A percentile compares a stretch with the other conserved stretches of the same genome.
Evolutionary conservation across 169 alveolate species (phyloP).

Genomic region (Plasmodium cynomolgi): DNA sequence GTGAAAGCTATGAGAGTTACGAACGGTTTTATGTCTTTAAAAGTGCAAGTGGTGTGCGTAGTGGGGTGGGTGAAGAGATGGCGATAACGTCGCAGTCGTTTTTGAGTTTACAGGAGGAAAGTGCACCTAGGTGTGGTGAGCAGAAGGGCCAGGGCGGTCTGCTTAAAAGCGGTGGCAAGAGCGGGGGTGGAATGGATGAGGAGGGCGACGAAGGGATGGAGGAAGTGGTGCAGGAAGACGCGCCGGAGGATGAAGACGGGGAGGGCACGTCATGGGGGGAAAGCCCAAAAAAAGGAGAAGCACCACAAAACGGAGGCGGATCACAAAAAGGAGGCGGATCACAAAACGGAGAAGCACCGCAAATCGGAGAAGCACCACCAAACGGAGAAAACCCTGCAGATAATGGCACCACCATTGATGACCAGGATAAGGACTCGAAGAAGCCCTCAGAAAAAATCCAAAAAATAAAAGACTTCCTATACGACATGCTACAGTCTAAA

Average conservation of each 20-base stretch:
- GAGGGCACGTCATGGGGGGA: background rate
- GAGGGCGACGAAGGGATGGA: background rate
- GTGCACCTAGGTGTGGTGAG: background rate
- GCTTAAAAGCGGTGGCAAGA: background rate
- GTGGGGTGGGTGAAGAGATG: background rate
- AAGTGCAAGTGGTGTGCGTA: background rate
- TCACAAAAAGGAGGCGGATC: background rate
- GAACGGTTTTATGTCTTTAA: background rate
- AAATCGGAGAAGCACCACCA: background rate
- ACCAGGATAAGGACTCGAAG: background rate
- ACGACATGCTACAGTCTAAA: background rate
- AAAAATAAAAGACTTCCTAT: background rate
- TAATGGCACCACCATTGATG: background rate
- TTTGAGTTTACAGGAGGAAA: background rate
- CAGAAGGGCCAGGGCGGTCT: background rate
- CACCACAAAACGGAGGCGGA: background rate
- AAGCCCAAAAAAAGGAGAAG: background rate
- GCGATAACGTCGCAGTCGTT: background rate
- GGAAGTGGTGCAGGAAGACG: background rate
- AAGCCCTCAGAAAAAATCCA: background rate
- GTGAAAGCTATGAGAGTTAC: slow-evolving; percentile 59
- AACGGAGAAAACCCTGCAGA: background rate
- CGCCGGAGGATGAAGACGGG: background rate
- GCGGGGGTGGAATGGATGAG: background rate
- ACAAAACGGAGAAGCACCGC: too few relatives aligned